phyloP scores from a whole-genome alignment of 73 alveolate species.

The Paramecium sexaurelia region DNA sequence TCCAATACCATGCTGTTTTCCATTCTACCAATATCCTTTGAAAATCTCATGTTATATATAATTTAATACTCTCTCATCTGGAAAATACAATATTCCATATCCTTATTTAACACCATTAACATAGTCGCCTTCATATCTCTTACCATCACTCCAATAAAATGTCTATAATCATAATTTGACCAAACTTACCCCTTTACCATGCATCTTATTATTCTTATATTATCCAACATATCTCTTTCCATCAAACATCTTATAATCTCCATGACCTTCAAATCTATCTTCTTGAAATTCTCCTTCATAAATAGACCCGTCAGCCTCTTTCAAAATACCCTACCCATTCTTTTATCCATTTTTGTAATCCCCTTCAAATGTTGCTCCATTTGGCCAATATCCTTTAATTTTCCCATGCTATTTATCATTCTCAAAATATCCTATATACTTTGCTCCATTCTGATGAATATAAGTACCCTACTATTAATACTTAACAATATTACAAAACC shows the following conservation, averaged over 20 bases:
- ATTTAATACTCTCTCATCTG: slow-evolving; percentile 80
- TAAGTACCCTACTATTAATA: slow-evolving; percentile 57
- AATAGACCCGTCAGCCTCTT: slow-evolving; percentile 70
- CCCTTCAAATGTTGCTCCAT: slow-evolving; percentile 72
- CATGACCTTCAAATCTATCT: slow-evolving; percentile 68
- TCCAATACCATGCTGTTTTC: slow-evolving; percentile 72
- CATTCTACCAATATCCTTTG: slow-evolving; percentile 72
- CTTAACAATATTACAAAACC: slow-evolving; percentile 67
- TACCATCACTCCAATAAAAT: slow-evolving; percentile 72
- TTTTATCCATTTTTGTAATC: slow-evolving; percentile 66
- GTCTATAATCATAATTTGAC: not conserved
- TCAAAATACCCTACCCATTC: slow-evolving; percentile 61
- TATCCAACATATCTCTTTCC: slow-evolving; percentile 66
- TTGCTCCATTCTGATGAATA: slow-evolving; percentile 70
- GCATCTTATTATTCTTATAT: slow-evolving; percentile 71
- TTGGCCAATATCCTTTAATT: slow-evolving; percentile 71
- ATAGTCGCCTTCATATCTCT: slow-evolving; percentile 72
- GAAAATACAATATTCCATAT: slow-evolving; percentile 79
- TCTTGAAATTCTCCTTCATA: slow-evolving; percentile 68
- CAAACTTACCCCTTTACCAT: slow-evolving; percentile 64
- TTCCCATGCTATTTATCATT: slow-evolving; percentile 69
- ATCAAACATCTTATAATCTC: slow-evolving; percentile 61
- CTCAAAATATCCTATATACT: slow-evolving; percentile 67
- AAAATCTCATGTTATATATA: slow-evolving; percentile 68
- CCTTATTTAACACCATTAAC: slow-evolving; percentile 72